Base-by-base conservation (phyloP, 805 yeast species). In the Candida ascalaphidarum region DNA sequence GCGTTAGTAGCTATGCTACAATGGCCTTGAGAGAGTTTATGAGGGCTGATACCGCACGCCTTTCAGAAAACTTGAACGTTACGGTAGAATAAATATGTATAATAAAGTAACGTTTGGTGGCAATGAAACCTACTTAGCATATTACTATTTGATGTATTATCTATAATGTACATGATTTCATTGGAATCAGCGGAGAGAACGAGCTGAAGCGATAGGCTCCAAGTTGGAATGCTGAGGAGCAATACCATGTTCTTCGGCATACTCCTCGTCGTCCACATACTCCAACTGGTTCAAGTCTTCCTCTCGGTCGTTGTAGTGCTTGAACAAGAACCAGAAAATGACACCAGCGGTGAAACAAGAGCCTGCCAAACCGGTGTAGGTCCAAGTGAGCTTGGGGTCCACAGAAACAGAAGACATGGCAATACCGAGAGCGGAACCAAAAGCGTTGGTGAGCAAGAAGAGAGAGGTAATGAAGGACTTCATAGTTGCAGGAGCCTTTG, bases 21-120 rank as follows among this genome's bases (percentile, higher is more conserved):
- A 94, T 92, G 98, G 95, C 95, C 1, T 57, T 92, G 28, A 72
- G 98, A 48, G 97, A 92, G 52, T 72, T 84, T 28, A 76, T 88
- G 82, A 81, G 77, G 49, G 69, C 74, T 18, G 89, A 80, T 27
- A 31, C 39, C 12, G 28, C 36, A 22, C 36, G 34, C 3, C 25
- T 30, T 20, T 19, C 30, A 9, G 28, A 23, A 9, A 29, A 28
- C 31, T 26, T 25, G 4, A 25, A 29, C 18, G 33, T 31, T 8
- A 8, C 18, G 8, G 18, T 7, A 17, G 8, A 8, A 17, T 17
- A 8, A 17, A n/a, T n/a, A n/a, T n/a, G n/a, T n/a, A n/a, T n/a
- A n/a, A n/a, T n/a, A n/a, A n/a, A n/a, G n/a, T n/a, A n/a, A n/a
- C n/a, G n/a, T n/a, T n/a, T n/a, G n/a, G n/a, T n/a, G n/a, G n/a